Evolutionary conservation across 1,284 basidiomycete genomes (phyloP).

Genomic region (Ceratobasidium sp.): DNA sequence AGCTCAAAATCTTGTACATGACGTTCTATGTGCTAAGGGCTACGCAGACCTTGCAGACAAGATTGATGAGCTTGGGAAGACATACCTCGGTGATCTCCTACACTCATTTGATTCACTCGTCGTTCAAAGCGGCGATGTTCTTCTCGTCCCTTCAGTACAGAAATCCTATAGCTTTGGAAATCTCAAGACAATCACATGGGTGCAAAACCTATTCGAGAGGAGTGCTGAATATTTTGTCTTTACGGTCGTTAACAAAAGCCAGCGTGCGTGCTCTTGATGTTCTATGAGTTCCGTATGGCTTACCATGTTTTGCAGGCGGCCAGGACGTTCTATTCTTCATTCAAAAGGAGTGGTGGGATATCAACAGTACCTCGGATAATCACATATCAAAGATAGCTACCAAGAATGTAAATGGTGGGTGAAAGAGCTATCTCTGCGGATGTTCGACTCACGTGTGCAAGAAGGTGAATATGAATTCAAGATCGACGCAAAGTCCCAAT

Average conservation of each 20-base stretch:
- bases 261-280: too few relatives aligned
- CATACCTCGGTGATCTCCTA: too few relatives aligned
- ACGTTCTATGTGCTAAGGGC: not conserved
- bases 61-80: too few relatives aligned
- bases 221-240: too few relatives aligned
- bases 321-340: slow-evolving; percentile 15
- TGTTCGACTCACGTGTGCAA: not conserved
- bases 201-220: not conserved
- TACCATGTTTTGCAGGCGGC: not conserved
- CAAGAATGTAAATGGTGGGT: not conserved
- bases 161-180: not conserved
- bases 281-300: too few relatives aligned
- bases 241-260: too few relatives aligned
- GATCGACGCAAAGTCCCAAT: slow-evolving; percentile 7
- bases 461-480: not conserved
- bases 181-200: not conserved
- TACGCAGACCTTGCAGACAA: not conserved
- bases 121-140: not conserved
- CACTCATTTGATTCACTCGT: not conserved
- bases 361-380: not conserved
- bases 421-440: not conserved
- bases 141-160: not conserved
- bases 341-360: slow-evolving; percentile 17
- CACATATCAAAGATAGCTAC: slow-evolving; percentile 8
- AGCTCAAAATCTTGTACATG: not conserved